Evolutionary conservation across 768 basidiomycete genomes (phyloP), one percentile per base, ranked within the genome.

Genomic region (Fistulinella prunicolor): DNA sequence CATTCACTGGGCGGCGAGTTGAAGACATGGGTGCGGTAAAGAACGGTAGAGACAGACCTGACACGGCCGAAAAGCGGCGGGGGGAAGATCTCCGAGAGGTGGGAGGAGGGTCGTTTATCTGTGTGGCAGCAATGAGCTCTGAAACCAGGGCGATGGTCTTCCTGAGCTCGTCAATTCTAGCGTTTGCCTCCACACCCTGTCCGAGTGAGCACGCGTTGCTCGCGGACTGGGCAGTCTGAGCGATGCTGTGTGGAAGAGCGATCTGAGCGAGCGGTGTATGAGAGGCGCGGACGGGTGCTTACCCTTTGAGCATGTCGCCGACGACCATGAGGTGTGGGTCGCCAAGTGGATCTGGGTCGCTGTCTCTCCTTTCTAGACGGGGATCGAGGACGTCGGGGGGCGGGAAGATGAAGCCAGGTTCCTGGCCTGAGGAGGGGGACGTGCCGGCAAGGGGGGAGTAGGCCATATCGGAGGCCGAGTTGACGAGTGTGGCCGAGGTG

Each of bases 191-290:
- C 8, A 70, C 51, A 42, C 72, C 73, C 53, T 78, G 74, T n/a
- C 66, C 75, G 14, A 64, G 51, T 23, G 68, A 69, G 52, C 78
- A 82, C 28, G 76, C 75, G 32, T 72, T 71, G 35, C 74, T 78
- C 36, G 80, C 82, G 37, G 79, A 78, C 44, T 75, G 72, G 32
- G 82, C 82, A 14, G 81, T 82, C 46, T 78, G 73, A 35, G 77
- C 80, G 55, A 85, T 82, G 63, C 83, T 85, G 58, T 35, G 53
- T 46, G 52, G 49, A 44, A 59, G 51, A 52, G 47, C 54, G n/a
- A 60, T 49, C 51, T 53, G 36, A 61, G 60, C 30, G 49, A 20
- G 46, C 1, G 46, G 29, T 12, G 10, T 10, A 28, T 28, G 70
- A 16, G 54, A 26, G 21, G 40, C 49, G 38, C 49, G 3, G 0